A percentile compares a stretch with the other conserved stretches of the same genome.
phyloP scores from a whole-genome alignment of 495 filamentous ascomycete species.

The Neurospora pannonica region DNA sequence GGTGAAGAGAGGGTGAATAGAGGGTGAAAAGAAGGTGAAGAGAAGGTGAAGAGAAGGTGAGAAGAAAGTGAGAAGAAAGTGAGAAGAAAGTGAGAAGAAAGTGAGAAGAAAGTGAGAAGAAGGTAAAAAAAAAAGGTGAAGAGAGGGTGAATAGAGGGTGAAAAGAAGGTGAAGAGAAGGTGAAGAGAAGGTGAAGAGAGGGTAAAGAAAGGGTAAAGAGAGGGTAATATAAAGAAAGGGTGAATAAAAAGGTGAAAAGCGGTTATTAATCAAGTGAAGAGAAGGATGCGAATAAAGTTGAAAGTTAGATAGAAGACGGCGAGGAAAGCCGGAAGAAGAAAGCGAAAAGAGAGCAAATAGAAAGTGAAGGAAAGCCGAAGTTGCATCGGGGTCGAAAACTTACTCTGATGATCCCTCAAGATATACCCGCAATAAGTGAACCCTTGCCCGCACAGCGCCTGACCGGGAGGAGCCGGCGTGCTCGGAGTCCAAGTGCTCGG shows the following conservation, averaged over 20 bases:
- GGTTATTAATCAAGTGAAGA: neutral
- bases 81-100: too few relatives aligned
- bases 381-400: neutral
- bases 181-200: neutral
- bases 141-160: too few relatives aligned
- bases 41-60: neutral
- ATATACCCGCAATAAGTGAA: slow-evolving; percentile 40
- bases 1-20: neutral
- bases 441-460: slow-evolving; percentile 27
- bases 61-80: rapidly evolving
- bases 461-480: slow-evolving; percentile 6
- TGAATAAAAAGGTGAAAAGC: neutral
- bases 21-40: neutral
- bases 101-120: neutral
- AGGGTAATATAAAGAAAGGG: neutral
- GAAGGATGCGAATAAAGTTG: too few relatives aligned
- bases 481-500: neutral
- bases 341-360: neutral
- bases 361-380: neutral
- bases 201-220: neutral
- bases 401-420: slow-evolving; percentile 31
- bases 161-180: neutral
- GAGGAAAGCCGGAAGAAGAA: rapidly evolving
- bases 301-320: rapidly evolving
- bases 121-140: neutral